Evolutionary conservation across 2,329 filamentous ascomycete species (phyloP).

Genomic region (Spiromastix sp.): DNA sequence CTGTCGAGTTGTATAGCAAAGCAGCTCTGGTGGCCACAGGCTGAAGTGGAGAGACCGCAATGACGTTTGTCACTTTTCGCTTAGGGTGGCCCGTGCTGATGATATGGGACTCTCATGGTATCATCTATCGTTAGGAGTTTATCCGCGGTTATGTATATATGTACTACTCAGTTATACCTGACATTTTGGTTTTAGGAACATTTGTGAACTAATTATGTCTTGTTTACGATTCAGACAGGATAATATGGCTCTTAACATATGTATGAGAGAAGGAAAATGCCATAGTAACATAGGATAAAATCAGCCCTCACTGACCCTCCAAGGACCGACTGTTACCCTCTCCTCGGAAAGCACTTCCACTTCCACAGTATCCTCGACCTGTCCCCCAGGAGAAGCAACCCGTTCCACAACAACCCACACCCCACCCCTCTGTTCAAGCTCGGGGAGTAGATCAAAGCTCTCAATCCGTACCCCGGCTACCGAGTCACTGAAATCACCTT

Average conservation of each 20-base stretch:
- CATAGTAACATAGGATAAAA: no score
- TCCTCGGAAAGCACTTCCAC: constrained; percentile 35
- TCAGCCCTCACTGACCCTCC: constrained; percentile 22
- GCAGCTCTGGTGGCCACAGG: constrained; percentile 1
- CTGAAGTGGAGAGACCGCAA: background rate
- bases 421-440: constrained; percentile 44
- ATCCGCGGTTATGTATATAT: background rate
- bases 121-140: background rate
- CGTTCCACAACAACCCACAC: constrained; percentile 77
- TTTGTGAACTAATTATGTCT: no score
- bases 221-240: no score
- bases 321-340: constrained; percentile 32
- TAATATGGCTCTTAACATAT: no score
- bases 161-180: background rate
- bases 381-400: constrained; percentile 52
- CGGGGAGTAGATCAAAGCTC: constrained; percentile 65
- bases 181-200: no score
- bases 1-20: constrained; percentile 5
- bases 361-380: constrained; percentile 33
- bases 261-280: no score
- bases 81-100: no score
- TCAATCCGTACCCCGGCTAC: constrained; percentile 56
- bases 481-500: constrained; percentile 65
- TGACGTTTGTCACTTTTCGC: no score
- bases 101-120: no score